Base-by-base conservation (phyloP, 768 basidiomycete species). In the Amanita polypyramis region DNA sequence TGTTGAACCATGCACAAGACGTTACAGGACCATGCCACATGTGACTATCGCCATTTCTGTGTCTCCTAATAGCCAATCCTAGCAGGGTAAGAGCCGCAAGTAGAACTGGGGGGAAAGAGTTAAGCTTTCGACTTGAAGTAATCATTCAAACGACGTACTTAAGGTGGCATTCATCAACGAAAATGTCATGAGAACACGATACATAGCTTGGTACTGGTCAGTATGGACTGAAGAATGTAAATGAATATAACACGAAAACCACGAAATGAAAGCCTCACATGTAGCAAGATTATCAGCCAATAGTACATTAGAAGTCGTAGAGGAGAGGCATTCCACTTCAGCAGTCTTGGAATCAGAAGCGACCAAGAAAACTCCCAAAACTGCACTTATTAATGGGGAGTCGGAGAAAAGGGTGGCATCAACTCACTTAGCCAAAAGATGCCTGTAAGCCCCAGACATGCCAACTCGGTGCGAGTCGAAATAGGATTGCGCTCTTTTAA, bases 121-220 rank as follows among this genome's bases (percentile, higher is more conserved):
- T 35, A 49, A 32, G 33, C 54, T 35, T 51, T 48, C 43, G 40
- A 39, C 43, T 44, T 43, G 20, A 48, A 43, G 27, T 32, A 46
- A 21, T 25, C 37, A 48, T 39, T 39, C 43, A 14, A 33, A 45
- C 20, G 27, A 69, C 82, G 50, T 62, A 82, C 87, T 66, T 3
- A 91, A 72, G 36, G 73, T 70, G 43, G 82, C 78, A 56, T 89
- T 90, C 62, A 91, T 78, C 47, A 90, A 64, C 5, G 88, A 78
- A 64, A 90, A 90, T 14, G 82, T 77, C 62, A 80, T 85, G 51
- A 91, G 69, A 15, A 89, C 87, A 23, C 81, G 79, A 61, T 89
- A 90, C 70, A 89, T 88, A n/a, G 87, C 86, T 54, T 88, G 88
- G 61, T 83, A 91, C 51, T 85, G 85, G 56, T 87, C 83, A 19